Evolutionary conservation across 192 early-diverging fungal genomes (phyloP).

Genomic region (Chytriomyces sp.): DNA sequence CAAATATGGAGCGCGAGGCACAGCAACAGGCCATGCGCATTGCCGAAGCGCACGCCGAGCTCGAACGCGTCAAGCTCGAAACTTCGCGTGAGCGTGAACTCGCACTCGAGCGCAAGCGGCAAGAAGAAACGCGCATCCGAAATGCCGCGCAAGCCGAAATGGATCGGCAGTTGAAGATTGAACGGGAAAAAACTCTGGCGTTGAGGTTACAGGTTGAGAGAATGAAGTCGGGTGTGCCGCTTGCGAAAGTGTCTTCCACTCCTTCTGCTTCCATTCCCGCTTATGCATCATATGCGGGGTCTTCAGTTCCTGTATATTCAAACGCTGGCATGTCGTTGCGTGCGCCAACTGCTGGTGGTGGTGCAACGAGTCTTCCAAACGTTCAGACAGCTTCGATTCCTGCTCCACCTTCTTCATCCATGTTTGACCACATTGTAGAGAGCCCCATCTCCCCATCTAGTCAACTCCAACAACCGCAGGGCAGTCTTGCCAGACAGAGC

Average conservation of each 20-base stretch:
- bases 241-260: neutral
- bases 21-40: slow-evolving; percentile 13
- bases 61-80: slow-evolving; percentile 7
- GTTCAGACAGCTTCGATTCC: too few relatives aligned
- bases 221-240: neutral
- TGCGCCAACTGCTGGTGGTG: too few relatives aligned
- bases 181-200: slow-evolving; percentile 3
- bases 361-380: too few relatives aligned
- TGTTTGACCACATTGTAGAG: too few relatives aligned
- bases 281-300: too few relatives aligned
- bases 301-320: too few relatives aligned
- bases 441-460: too few relatives aligned
- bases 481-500: too few relatives aligned
- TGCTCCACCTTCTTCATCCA: too few relatives aligned
- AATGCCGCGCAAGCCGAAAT: neutral
- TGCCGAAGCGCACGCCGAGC: slow-evolving; percentile 4
- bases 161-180: neutral
- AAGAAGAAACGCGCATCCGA: slow-evolving; percentile 11
- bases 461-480: too few relatives aligned
- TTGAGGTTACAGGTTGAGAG: neutral
- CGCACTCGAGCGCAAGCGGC: neutral
- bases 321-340: too few relatives aligned
- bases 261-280: too few relatives aligned
- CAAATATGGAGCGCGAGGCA: neutral
- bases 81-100: slow-evolving; percentile 6